These are phyloP conservation scores for Xylariaceae sp. DNA, from an alignment of 2,329 filamentous ascomycete genomes.

Conservation along the genomic window DNA sequence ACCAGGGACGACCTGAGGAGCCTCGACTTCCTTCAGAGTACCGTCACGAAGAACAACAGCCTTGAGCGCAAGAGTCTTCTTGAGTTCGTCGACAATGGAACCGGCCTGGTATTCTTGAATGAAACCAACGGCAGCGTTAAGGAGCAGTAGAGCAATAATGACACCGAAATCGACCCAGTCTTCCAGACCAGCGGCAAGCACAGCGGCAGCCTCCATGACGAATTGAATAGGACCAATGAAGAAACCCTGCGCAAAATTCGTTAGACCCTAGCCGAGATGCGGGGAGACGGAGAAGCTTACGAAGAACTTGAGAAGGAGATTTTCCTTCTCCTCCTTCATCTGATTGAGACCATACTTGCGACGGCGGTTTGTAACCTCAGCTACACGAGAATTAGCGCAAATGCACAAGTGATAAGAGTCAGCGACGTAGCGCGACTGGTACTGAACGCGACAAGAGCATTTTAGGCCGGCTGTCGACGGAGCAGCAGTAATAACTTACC, in stretches of 20 bases:
- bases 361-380: constrained; percentile 47
- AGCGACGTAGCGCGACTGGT: background rate
- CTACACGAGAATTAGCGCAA: constrained; percentile 30
- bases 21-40: constrained; percentile 77
- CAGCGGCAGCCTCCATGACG: constrained; percentile 87
- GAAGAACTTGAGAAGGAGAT: constrained; percentile 80
- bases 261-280: constrained; percentile 5
- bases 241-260: constrained; percentile 54
- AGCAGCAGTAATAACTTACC: constrained; percentile 60
- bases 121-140: constrained; percentile 87
- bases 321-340: constrained; percentile 92
- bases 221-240: constrained; percentile 92
- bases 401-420: background rate
- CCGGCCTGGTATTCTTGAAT: constrained; percentile 89
- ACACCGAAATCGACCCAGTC: constrained; percentile 96
- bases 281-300: constrained; percentile 25
- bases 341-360: constrained; percentile 82
- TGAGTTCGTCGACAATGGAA: constrained; percentile 87
- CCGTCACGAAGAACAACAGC: constrained; percentile 86
- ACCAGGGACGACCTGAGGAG: constrained; percentile 83
- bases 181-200: constrained; percentile 81
- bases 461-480: constrained; percentile 53
- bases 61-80: constrained; percentile 88
- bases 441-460: background rate
- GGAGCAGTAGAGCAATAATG: constrained; percentile 80